Conservation (phyloP, 352 stramenopile species). For the Phytophthora cactorum region DNA sequence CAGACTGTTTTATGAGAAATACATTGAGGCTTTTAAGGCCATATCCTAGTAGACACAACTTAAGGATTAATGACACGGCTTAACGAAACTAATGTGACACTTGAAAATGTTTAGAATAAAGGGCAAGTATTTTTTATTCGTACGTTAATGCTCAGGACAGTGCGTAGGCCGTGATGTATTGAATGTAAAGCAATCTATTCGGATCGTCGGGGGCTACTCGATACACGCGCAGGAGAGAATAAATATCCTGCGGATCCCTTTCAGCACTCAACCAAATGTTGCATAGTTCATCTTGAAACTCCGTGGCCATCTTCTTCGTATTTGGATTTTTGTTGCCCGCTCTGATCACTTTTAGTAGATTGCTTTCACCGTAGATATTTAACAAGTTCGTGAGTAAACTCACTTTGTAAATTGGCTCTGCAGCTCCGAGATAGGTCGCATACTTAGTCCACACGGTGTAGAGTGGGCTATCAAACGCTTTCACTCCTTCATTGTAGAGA, state of each 20-base stretch:
- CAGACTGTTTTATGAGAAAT: no score
- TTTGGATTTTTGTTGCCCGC: constrained; percentile 2
- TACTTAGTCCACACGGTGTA: constrained; percentile 22
- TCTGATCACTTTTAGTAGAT: constrained; percentile 11
- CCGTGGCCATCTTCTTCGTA: constrained; percentile 7
- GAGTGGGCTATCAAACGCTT: constrained; percentile 5
- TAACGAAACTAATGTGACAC: no score
- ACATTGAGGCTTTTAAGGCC: no score
- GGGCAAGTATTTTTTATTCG: no score
- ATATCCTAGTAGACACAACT: no score
- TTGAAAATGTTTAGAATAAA: no score
- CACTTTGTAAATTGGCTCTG: constrained; percentile 7
- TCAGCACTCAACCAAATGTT: neutral
- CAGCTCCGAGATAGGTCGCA: neutral
- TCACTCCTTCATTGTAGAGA: neutral
- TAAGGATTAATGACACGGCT: no score
- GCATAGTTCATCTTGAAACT: constrained; percentile 6
- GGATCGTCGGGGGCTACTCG: neutral
- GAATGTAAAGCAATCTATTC: constrained; percentile 3
- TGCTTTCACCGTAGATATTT: constrained; percentile 8
- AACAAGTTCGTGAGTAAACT: constrained; percentile 3
- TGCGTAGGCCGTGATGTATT: no score
- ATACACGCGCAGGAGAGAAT: neutral
- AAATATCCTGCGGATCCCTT: neutral
- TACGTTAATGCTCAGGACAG: no score